Evolutionary conservation across 495 filamentous ascomycete genomes (phyloP).

Genomic region (Evernia prunastri): DNA sequence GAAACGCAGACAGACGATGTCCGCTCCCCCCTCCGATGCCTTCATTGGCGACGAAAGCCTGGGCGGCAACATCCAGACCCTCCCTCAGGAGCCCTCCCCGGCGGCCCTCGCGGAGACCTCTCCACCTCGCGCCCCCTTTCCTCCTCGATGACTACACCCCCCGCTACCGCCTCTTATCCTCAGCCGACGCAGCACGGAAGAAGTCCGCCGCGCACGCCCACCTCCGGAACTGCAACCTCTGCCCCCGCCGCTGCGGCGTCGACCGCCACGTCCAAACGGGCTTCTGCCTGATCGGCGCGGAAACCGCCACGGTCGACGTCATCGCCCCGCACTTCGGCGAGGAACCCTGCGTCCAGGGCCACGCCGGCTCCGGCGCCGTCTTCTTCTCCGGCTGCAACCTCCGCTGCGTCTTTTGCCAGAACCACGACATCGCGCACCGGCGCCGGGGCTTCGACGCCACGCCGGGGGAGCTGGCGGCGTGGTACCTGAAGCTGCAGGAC

Average conservation of each 20-base stretch:
- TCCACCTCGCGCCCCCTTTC: constrained; percentile 71
- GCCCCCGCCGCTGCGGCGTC: constrained; percentile 63
- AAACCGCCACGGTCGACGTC: constrained; percentile 64
- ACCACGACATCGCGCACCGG: constrained; percentile 71
- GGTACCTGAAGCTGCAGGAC: constrained; percentile 71
- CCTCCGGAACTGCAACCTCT: constrained; percentile 68
- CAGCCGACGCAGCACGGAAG: constrained; percentile 55
- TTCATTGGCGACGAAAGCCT: not conserved
- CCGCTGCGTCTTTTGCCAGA: constrained; percentile 77
- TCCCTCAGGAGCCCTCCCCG: not conserved
- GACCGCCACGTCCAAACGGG: constrained; percentile 68
- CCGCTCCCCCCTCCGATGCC: not conserved
- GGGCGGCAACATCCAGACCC: constrained; percentile 23
- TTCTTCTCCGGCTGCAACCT: constrained; percentile 73
- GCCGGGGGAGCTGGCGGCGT: constrained; percentile 65
- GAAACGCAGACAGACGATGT: not conserved
- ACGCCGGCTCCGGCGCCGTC: constrained; percentile 64
- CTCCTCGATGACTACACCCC: constrained; percentile 68
- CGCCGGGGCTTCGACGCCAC: constrained; percentile 68
- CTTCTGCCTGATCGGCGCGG: constrained; percentile 64
- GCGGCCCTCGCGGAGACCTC: constrained; percentile 15
- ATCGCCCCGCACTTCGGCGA: constrained; percentile 61
- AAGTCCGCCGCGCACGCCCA: constrained; percentile 61
- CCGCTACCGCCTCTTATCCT: constrained; percentile 54
- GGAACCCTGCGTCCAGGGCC: constrained; percentile 72